Evolutionary conservation across 2,329 filamentous ascomycete species (phyloP).

Genomic region (Sphaceloma murrayae): DNA sequence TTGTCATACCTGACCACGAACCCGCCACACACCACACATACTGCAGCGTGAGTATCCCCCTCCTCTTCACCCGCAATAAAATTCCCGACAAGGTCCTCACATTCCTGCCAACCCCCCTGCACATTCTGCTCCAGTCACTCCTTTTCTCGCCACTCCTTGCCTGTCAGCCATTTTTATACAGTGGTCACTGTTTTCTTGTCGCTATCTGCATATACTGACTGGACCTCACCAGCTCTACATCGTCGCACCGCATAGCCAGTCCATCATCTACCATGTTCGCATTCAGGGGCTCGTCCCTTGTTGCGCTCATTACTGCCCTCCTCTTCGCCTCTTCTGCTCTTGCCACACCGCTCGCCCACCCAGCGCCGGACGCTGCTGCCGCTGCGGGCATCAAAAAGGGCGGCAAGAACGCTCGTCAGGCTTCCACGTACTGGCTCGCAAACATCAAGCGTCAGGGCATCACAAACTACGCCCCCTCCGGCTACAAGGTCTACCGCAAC

Average conservation of each 20-base stretch:
- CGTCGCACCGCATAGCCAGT: background rate
- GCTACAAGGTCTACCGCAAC: constrained; percentile 53
- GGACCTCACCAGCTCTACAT: background rate
- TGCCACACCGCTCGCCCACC: constrained; percentile 8
- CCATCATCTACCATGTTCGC: constrained; percentile 13
- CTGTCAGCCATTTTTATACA: too few relatives aligned
- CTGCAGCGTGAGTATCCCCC: background rate
- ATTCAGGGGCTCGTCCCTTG: constrained; percentile 8
- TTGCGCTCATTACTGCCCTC: constrained; percentile 6
- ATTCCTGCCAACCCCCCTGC: constrained; percentile 3
- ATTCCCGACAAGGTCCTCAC: constrained; percentile 1
- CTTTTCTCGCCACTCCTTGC: constrained; percentile 12
- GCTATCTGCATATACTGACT: constrained; percentile 1
- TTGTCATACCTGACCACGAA: constrained; percentile 8
- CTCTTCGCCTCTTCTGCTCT: constrained; percentile 11
- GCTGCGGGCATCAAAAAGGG: constrained; percentile 4
- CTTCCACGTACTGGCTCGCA: constrained; percentile 60
- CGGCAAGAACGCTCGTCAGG: constrained; percentile 5
- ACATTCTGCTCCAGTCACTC: constrained; percentile 1
- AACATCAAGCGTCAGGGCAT: constrained; percentile 59
- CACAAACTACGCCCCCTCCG: constrained; percentile 51
- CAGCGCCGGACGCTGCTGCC: constrained; percentile 14
- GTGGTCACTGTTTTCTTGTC: constrained; percentile 1
- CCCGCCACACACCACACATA: background rate
- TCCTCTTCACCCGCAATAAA: constrained; percentile 6